phyloP scores from a whole-genome alignment of 83 land plant species.

The Isoetes engelmannii region DNA sequence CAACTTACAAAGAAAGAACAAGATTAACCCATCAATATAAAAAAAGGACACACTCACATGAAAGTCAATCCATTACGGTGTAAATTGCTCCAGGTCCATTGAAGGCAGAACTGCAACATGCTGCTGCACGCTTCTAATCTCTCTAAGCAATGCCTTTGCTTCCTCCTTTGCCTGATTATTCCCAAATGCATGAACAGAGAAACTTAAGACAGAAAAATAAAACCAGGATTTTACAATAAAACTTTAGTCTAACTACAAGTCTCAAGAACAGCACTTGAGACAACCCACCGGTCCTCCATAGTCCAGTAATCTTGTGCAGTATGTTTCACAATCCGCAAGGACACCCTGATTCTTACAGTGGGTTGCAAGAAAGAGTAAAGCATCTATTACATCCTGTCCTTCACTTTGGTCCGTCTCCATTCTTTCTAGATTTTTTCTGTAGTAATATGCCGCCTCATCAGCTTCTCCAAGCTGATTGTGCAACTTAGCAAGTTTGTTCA shows the following conservation, averaged over 20 bases:
- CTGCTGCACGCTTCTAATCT: constrained; percentile 47
- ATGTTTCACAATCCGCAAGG: constrained; percentile 73
- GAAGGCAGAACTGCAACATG: constrained; percentile 37
- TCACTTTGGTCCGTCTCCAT: constrained; percentile 90
- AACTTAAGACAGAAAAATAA: neutral
- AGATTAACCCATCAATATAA: no score
- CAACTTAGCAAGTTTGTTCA: constrained; percentile 76
- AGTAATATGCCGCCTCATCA: constrained; percentile 79
- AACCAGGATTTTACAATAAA: neutral
- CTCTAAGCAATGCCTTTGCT: constrained; percentile 64
- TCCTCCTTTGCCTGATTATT: constrained; percentile 73
- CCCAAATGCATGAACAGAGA: constrained; percentile 4
- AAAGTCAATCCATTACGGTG: constrained; percentile 15
- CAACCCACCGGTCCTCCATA: constrained; percentile 76
- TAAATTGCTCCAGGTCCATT: constrained; percentile 60
- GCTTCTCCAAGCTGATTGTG: constrained; percentile 55
- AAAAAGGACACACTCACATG: no score
- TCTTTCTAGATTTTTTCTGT: constrained; percentile 84
- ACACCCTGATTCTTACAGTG: constrained; percentile 53
- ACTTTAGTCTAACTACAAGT: neutral
- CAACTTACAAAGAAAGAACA: no score
- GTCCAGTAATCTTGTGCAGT: constrained; percentile 77
- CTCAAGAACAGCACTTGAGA: neutral
- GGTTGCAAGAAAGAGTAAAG: constrained; percentile 63
- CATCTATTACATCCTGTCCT: constrained; percentile 80